Base-by-base conservation (phyloP, 176 grass and related monocot genomes). In the Ensete glaucum region DNA sequence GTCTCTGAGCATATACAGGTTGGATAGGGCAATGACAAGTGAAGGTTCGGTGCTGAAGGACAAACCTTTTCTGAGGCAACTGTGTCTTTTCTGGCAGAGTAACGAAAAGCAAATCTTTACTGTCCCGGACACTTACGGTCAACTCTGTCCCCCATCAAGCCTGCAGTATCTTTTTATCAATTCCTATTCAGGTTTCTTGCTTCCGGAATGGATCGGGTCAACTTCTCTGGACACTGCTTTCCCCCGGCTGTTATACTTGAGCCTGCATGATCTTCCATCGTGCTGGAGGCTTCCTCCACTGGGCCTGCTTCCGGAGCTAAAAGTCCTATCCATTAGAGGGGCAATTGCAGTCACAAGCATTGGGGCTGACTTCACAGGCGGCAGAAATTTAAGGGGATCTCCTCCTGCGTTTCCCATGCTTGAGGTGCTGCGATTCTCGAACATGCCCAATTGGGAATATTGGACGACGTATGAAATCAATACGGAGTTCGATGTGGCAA, bases 361-460 rank as follows among this genome's bases (percentile, higher is more conserved):
- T 24, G 89, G 86, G 60, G 67, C 82, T 11, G 92, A 81, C 87
- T 96, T 54, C n/a, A n/a, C n/a, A n/a, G n/a, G n/a, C n/a, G n/a
- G n/a, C n/a, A n/a, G n/a, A n/a, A n/a, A n/a, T n/a, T n/a, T n/a
- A n/a, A n/a, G n/a, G n/a, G n/a, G n/a, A n/a, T n/a, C n/a, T n/a
- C n/a, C n/a, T n/a, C n/a, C n/a, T n/a, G 82, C 82, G 9, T 96
- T 96, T 60, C 81, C 84, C 26, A 96, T 87, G 62, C 92, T 96
- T 50, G 82, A 92, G 78, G 53, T 82, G 50, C 78, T 96, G 19
- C 82, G 78, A 73, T 76, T 96, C 54, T 82, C 73, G 55, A 85
- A 85, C 71, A 92, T 96, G 92, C 69, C 62, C 29, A 96, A 89
- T 53, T 96, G 92, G 92, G n/a, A n/a, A n/a, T n/a, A n/a, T n/a